phyloP scores from a whole-genome alignment of 306 rosid genomes.

The Fagus sylvatica region DNA sequence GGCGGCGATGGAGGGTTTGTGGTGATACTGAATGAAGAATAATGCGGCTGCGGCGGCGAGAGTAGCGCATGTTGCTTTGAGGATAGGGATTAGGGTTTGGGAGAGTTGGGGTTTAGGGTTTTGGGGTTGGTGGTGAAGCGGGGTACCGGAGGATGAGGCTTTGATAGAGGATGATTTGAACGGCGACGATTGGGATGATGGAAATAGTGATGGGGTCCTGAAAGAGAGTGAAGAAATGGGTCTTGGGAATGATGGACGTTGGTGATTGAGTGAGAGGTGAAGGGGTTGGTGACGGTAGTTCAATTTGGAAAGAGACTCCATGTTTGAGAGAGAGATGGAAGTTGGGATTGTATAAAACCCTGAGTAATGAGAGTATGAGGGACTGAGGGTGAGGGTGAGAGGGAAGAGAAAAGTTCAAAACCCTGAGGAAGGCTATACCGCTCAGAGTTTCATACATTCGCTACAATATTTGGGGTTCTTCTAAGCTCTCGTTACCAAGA shows the following conservation, averaged over 20 bases:
- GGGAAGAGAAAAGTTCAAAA: not conserved
- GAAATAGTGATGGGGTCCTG: slow-evolving; percentile 13
- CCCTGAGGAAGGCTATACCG: not conserved
- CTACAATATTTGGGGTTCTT: not conserved
- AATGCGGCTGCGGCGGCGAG: slow-evolving; percentile 56
- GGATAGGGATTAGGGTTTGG: slow-evolving; percentile 42
- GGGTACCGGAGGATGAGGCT: slow-evolving; percentile 31
- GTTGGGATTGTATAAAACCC: slow-evolving; percentile 21
- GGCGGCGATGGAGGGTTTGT: slow-evolving; percentile 50
- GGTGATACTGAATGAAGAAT: slow-evolving; percentile 48
- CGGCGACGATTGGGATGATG: slow-evolving; percentile 28
- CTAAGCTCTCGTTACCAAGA: no score
- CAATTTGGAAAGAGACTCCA: slow-evolving; percentile 55
- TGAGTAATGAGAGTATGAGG: not conserved
- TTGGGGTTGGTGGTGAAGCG: slow-evolving; percentile 18
- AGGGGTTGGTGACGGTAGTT: slow-evolving; percentile 46
- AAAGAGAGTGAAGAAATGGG: slow-evolving; percentile 41
- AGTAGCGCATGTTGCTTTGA: slow-evolving; percentile 53
- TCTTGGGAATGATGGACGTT: slow-evolving; percentile 34
- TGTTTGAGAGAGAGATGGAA: slow-evolving; percentile 14
- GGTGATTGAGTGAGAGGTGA: slow-evolving; percentile 50
- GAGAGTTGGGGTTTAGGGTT: slow-evolving; percentile 35
- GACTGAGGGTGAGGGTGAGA: not conserved
- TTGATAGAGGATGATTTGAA: slow-evolving; percentile 33
- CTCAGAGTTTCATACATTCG: not conserved